phyloP scores from a whole-genome alignment of 495 filamentous ascomycete species.

The Amphirosellinia nigrospora region DNA sequence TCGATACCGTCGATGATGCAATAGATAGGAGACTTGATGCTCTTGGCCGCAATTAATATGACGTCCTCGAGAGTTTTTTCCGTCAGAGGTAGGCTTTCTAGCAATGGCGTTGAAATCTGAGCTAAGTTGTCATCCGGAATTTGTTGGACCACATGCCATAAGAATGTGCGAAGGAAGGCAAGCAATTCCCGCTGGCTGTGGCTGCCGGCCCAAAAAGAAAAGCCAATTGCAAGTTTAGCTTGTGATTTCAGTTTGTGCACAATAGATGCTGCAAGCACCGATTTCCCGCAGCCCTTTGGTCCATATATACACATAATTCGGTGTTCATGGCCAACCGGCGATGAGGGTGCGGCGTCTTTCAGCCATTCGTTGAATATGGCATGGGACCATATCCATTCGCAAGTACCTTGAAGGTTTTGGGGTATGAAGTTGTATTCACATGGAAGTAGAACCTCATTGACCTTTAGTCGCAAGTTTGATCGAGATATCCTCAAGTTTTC shows the following conservation, averaged over 20 bases:
- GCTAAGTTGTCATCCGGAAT: neutral
- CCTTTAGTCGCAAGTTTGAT: slow-evolving; percentile 1
- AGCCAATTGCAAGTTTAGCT: neutral
- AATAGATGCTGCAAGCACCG: slow-evolving; percentile 18
- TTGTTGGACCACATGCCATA: slow-evolving; percentile 19
- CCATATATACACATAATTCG: slow-evolving; percentile 23
- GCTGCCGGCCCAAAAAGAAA: slow-evolving; percentile 20
- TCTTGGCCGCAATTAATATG: neutral
- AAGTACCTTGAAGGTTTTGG: slow-evolving; percentile 15
- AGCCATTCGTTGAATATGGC: slow-evolving; percentile 8
- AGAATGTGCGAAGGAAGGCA: slow-evolving; percentile 17
- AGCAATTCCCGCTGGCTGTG: slow-evolving; percentile 10
- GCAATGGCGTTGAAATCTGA: neutral
- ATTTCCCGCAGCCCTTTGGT: slow-evolving; percentile 25
- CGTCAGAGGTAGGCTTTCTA: neutral
- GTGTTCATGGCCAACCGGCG: neutral
- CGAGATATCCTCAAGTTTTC: slow-evolving; percentile 3
- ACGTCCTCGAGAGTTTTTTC: neutral
- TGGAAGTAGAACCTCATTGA: slow-evolving; percentile 5
- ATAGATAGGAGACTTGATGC: neutral
- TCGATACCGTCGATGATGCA: slow-evolving; percentile 21
- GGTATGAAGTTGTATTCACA: slow-evolving; percentile 19
- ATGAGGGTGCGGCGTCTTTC: neutral
- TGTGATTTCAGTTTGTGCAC: neutral
- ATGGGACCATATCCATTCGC: slow-evolving; percentile 25